A percentile compares a stretch with the other conserved stretches of the same genome.
Evolutionary conservation across 169 alveolate genomes (phyloP).

Genomic region (Cryptosporidium sp.): DNA sequence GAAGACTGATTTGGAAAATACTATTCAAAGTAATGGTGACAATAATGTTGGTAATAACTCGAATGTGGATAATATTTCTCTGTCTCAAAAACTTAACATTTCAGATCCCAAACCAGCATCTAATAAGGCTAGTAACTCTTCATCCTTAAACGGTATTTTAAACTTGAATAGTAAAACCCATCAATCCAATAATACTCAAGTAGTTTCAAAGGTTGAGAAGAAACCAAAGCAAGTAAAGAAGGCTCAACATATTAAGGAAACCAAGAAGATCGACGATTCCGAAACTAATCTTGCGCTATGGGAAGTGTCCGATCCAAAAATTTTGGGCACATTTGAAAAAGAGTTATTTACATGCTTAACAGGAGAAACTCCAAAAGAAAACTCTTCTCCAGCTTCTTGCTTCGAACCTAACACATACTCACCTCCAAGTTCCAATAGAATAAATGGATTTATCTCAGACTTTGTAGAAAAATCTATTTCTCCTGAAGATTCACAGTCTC

Average conservation of each 20-base stretch:
- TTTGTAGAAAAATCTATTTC: conserved; percentile 1
- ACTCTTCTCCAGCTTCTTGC: not conserved
- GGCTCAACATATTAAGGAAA: not conserved
- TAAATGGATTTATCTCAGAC: not conserved
- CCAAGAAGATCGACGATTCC: conserved; percentile 29
- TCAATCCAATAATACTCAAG: not conserved
- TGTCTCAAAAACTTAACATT: not conserved
- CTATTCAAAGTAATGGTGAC: not conserved
- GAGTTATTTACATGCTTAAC: conserved; percentile 7
- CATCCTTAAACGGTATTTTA: not conserved
- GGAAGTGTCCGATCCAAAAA: not conserved
- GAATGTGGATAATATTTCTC: not conserved
- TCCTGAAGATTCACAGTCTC: conserved; percentile 6
- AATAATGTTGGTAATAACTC: not conserved
- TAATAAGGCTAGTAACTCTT: not conserved
- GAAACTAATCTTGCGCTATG: conserved; percentile 16
- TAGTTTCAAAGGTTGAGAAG: conserved; percentile 2
- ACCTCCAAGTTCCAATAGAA: conserved; percentile 8
- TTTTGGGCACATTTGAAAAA: conserved; percentile 13
- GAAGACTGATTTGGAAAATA: not conserved
- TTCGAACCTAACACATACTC: conserved; percentile 27
- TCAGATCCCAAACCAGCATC: not conserved
- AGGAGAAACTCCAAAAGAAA: conserved; percentile 31
- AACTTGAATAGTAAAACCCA: not conserved
- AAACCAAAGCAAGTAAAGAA: conserved; percentile 8